phyloP scores from a whole-genome alignment of 2,329 filamentous ascomycete genomes.

The Amauroascus verrucosus region DNA sequence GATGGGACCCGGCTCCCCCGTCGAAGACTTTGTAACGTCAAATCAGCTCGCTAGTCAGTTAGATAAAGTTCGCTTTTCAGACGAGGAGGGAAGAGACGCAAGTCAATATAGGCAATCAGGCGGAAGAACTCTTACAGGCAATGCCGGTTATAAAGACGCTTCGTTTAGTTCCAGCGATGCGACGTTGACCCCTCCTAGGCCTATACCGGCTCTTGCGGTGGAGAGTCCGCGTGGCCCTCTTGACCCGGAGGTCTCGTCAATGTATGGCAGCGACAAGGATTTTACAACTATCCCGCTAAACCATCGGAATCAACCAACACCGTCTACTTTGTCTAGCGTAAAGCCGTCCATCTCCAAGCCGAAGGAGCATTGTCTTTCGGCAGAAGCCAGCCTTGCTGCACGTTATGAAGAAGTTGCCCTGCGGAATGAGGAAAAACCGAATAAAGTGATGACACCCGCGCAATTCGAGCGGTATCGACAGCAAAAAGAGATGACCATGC shows the following conservation, averaged over 20 bases:
- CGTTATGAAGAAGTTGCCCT: slow-evolving; percentile 34
- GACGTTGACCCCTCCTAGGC: slow-evolving; percentile 1
- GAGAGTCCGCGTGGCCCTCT: background rate
- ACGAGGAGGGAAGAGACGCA: background rate
- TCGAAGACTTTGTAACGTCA: slow-evolving; percentile 6
- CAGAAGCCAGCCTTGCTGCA: slow-evolving; percentile 37
- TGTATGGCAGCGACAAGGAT: slow-evolving; percentile 14
- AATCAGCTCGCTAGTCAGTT: background rate
- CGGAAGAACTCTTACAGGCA: background rate
- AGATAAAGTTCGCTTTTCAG: slow-evolving; percentile 4
- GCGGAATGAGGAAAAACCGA: slow-evolving; percentile 35
- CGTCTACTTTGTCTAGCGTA: background rate
- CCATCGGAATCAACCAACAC: background rate
- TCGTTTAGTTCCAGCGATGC: slow-evolving; percentile 9
- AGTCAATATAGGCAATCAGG: background rate
- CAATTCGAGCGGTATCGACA: slow-evolving; percentile 74
- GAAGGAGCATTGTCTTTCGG: slow-evolving; percentile 27
- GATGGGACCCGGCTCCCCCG: slow-evolving; percentile 27
- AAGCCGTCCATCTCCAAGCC: background rate
- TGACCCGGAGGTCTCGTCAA: slow-evolving; percentile 14
- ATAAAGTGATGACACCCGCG: slow-evolving; percentile 81
- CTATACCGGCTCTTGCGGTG: slow-evolving; percentile 1
- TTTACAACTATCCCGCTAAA: slow-evolving; percentile 14
- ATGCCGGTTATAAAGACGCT: background rate
- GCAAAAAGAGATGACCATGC: slow-evolving; percentile 57